These are phyloP conservation scores for Trametes villosa DNA, from an alignment of 768 basidiomycete species.

Conservation along the genomic window DNA sequence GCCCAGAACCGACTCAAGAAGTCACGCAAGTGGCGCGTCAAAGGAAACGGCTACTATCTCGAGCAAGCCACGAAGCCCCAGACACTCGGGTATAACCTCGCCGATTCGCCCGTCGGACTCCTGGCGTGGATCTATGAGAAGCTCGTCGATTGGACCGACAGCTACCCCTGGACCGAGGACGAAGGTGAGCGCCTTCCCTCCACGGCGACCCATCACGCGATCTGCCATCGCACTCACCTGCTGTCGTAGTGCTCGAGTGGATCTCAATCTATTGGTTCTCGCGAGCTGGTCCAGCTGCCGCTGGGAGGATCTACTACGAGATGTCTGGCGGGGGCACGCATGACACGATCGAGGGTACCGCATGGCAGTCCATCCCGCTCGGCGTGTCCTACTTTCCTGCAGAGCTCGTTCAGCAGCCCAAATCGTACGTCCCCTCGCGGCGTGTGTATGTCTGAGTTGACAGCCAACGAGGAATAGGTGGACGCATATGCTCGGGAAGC, in stretches of 20 bases:
- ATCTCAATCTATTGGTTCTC: constrained; percentile 64
- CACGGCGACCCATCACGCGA: too few species aligned
- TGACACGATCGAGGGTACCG: neutral
- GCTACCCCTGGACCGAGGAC: constrained; percentile 61
- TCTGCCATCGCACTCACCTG: too few species aligned
- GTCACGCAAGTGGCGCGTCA: constrained; percentile 29
- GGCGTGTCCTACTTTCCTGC: constrained; percentile 38
- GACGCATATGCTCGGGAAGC: constrained; percentile 23
- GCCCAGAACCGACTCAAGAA: constrained; percentile 31
- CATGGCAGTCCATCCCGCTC: constrained; percentile 28
- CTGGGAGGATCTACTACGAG: constrained; percentile 65
- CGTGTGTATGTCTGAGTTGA: neutral
- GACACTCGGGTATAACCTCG: constrained; percentile 52
- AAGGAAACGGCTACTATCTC: constrained; percentile 38
- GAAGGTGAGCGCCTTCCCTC: constrained; percentile 49
- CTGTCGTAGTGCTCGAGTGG: constrained; percentile 57
- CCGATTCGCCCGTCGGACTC: constrained; percentile 61
- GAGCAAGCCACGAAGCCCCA: constrained; percentile 41
- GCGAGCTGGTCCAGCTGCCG: constrained; percentile 58
- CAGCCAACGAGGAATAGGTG: constrained; percentile 25
- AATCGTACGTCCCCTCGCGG: constrained; percentile 23
- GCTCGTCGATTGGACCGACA: constrained; percentile 42
- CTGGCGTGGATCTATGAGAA: constrained; percentile 46
- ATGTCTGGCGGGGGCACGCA: neutral
- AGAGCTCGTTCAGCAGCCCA: constrained; percentile 28